Conservation (phyloP, 2,329 filamentous ascomycete genomes). For the Rutstroemia sp. region DNA sequence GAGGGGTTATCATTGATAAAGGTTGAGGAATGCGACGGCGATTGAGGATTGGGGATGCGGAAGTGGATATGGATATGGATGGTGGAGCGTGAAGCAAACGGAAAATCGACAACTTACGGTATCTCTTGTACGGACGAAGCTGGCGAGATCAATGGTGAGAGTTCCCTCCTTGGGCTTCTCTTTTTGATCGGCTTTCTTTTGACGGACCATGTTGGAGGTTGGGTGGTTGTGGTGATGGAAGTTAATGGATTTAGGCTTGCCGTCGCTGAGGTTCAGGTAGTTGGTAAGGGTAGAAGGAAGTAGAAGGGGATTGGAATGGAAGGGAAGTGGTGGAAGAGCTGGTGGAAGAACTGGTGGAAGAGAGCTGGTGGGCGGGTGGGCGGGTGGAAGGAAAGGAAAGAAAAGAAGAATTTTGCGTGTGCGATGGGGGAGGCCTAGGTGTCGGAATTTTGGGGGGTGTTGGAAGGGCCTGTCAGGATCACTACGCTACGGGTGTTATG, state of each 20-base stretch:
- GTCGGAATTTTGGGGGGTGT: neutral
- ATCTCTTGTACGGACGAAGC: constrained; percentile 74
- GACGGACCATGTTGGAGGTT: constrained; percentile 30
- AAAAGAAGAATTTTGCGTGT: neutral
- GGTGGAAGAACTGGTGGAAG: neutral
- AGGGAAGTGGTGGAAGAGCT: neutral
- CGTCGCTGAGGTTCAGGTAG: neutral
- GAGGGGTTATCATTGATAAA: constrained; percentile 11
- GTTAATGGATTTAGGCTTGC: neutral
- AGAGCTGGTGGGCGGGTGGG: no score
- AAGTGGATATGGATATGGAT: neutral
- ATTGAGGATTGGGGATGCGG: constrained; percentile 8
- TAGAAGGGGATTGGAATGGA: no score
- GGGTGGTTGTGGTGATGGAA: constrained; percentile 12
- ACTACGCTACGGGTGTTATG: no score
- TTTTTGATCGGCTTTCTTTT: constrained; percentile 33
- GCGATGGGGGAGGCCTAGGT: neutral
- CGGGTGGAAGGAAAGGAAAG: neutral
- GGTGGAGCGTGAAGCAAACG: neutral
- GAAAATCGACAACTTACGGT: constrained; percentile 46
- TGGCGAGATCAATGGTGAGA: constrained; percentile 56
- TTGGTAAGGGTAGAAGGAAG: no score
- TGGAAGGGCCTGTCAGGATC: no score
- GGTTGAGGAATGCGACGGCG: constrained; percentile 11
- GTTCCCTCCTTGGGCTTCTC: constrained; percentile 12